Base-by-base conservation (phyloP, 2,329 filamentous ascomycete genomes). In the Aspergillus quadrilineatus region DNA sequence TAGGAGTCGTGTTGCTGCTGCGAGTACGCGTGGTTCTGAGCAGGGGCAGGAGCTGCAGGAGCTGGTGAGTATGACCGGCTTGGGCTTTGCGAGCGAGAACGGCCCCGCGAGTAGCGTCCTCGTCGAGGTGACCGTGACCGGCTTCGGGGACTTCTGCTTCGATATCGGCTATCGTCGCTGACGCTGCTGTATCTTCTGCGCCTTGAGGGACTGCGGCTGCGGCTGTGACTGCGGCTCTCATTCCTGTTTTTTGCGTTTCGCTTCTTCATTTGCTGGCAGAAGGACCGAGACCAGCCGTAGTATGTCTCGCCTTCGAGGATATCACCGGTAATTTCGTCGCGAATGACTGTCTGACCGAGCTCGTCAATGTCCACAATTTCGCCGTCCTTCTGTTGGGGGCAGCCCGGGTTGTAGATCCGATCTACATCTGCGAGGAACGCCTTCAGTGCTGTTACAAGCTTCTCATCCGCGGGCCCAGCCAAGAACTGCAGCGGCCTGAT, bases 211-310 rank as follows among this genome's bases (percentile, higher is more conserved):
- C 34, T 37, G 34, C 34, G 34, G 34, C 34, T 37, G 34, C 34
- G 48, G 6, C 44, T 47, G 26, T 7, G 42, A 68, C 65, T 42
- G n/a, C 39, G 39, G 17, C 36, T 42, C n/a, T 28, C 15, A 77
- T 48, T 80, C 77, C 63, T 78, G 68, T 74, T 68, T 26, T 55
- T 58, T 26, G 63, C 59, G 7, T 63, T 69, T 48, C 72, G 65
- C 59, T 69, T 74, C 73, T 88, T 90, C 88, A 94, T 94, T 67
- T 88, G 89, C 63, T 90, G 80, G 69, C 90, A 95, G 64, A 96
- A 94, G 1, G 79, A 78, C 39, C 84, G 82, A 4, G 90, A 93
- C 92, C 92, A 96, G 59, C 91, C 92, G 69, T 95, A 95, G 71
- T 95, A 95, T 0, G 89, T 90, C 60, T 90, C 86, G 1, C 86